Conservation (phyloP, 2,329 filamentous ascomycete genomes). For the Ceratocystis colombiana region DNA sequence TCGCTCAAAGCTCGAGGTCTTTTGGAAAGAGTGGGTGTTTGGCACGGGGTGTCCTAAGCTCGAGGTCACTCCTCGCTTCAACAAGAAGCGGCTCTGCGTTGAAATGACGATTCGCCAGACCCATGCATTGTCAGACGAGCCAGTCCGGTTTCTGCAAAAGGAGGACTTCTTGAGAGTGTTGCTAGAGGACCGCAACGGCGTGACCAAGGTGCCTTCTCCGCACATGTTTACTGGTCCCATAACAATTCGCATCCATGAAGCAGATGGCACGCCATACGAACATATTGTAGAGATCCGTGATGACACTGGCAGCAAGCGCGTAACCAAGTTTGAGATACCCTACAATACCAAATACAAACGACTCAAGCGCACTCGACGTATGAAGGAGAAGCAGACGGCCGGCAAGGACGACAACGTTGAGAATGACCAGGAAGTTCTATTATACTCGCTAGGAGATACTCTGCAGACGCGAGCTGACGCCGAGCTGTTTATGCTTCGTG, state of each 20-base stretch:
- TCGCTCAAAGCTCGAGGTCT: slow-evolving; percentile 74
- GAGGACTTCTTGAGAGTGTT: slow-evolving; percentile 73
- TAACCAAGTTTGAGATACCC: slow-evolving; percentile 76
- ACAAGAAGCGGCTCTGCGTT: slow-evolving; percentile 93
- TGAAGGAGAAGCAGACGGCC: slow-evolving; percentile 60
- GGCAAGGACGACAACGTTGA: slow-evolving; percentile 29
- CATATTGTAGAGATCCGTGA: slow-evolving; percentile 95
- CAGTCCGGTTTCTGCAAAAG: slow-evolving; percentile 45
- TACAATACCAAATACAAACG: slow-evolving; percentile 99
- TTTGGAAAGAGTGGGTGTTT: slow-evolving; percentile 89
- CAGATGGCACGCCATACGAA: slow-evolving; percentile 94
- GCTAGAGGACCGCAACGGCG: slow-evolving; percentile 62
- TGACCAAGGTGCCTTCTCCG: slow-evolving; percentile 60
- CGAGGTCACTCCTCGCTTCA: slow-evolving; percentile 78
- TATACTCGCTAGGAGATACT: slow-evolving; percentile 85
- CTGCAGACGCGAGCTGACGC: slow-evolving; percentile 74
- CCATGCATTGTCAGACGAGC: slow-evolving; percentile 39
- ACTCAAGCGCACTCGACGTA: slow-evolving; percentile 73
- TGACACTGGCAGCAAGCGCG: slow-evolving; percentile 53
- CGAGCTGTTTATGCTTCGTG: slow-evolving; percentile 69
- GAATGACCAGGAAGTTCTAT: slow-evolving; percentile 48
- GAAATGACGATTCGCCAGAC: slow-evolving; percentile 81
- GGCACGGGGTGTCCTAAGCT: slow-evolving; percentile 84
- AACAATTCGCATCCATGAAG: slow-evolving; percentile 96
- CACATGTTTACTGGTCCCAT: slow-evolving; percentile 89